These are phyloP conservation scores for Pyrenophora tritici-repentis DNA, from an alignment of 2,329 filamentous ascomycete genomes.

Conservation along the genomic window DNA sequence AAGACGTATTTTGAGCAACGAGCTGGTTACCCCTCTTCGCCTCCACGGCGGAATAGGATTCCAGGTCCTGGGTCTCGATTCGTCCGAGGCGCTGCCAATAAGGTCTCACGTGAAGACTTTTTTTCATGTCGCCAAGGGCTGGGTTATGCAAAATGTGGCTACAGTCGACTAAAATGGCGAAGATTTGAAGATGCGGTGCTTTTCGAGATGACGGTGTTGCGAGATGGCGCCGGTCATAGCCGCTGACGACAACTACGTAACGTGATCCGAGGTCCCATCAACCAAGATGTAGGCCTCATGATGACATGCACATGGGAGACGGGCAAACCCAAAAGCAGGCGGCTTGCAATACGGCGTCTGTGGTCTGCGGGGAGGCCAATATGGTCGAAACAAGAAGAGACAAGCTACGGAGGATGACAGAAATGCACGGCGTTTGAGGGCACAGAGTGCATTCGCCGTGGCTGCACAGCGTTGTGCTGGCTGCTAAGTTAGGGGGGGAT, in stretches of 20 bases:
- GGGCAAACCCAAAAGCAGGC: not conserved
- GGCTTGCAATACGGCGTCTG: not conserved
- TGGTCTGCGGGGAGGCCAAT: not conserved
- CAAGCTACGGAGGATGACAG: not conserved
- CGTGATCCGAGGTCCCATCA: not conserved
- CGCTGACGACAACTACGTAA: slow-evolving; percentile 1
- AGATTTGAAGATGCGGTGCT: not conserved
- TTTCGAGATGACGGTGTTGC: slow-evolving; percentile 1
- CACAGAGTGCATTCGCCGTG: not conserved
- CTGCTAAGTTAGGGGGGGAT: not conserved
- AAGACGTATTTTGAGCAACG: not conserved
- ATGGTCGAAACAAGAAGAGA: not conserved
- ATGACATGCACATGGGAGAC: too few species aligned
- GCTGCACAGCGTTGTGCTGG: not conserved
- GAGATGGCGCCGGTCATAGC: slow-evolving; percentile 9
- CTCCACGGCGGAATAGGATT: slow-evolving; percentile 9
- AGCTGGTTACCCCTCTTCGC: slow-evolving; percentile 16
- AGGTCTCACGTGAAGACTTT: slow-evolving; percentile 4
- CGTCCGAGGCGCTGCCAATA: slow-evolving; percentile 10
- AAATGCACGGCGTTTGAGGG: not conserved
- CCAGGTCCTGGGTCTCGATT: slow-evolving; percentile 6
- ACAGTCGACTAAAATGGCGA: slow-evolving; percentile 2
- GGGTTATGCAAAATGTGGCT: slow-evolving; percentile 1
- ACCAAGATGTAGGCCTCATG: too few species aligned
- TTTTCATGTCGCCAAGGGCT: slow-evolving; percentile 6